A percentile compares a stretch with the other conserved stretches of the same genome.
phyloP scores from a whole-genome alignment of 2,329 filamentous ascomycete genomes.

The Neopestalotiopsis clavispora region DNA sequence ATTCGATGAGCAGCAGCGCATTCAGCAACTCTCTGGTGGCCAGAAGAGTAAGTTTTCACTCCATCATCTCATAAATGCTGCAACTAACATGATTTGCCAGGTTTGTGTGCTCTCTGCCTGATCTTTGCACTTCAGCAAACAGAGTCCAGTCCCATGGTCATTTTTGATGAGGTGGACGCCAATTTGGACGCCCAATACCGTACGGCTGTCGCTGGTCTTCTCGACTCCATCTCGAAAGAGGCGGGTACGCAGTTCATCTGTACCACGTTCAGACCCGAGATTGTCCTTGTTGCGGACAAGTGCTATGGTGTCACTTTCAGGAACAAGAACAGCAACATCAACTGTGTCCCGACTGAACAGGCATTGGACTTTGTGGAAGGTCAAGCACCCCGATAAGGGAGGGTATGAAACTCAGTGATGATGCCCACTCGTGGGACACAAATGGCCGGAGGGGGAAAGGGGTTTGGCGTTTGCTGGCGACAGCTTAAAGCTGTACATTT shows the following conservation, averaged over 20 bases:
- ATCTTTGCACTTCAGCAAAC: conserved; percentile 99
- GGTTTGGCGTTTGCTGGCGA: conserved; percentile 9
- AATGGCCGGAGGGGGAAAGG: background rate
- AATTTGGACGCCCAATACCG: conserved; percentile 98
- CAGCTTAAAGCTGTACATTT: conserved; percentile 2
- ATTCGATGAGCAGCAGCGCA: conserved; percentile 92
- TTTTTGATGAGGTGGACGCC: conserved; percentile 98
- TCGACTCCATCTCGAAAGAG: conserved; percentile 76
- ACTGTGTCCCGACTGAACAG: conserved; percentile 85
- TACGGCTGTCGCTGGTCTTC: conserved; percentile 89
- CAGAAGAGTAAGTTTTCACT: conserved; percentile 81
- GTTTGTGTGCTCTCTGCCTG: conserved; percentile 93
- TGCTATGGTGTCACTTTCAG: conserved; percentile 95
- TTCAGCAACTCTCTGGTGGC: conserved; percentile 94
- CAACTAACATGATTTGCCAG: conserved; percentile 46
- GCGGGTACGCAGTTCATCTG: conserved; percentile 87
- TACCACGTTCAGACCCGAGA: conserved; percentile 97
- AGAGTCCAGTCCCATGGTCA: conserved; percentile 96
- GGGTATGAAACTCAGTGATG: background rate
- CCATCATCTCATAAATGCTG: background rate
- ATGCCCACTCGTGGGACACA: background rate
- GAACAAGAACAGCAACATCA: conserved; percentile 93
- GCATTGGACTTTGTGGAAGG: conserved; percentile 95
- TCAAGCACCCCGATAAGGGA: conserved; percentile 53
- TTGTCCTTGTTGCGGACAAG: conserved; percentile 93